phyloP scores from a whole-genome alignment of 768 basidiomycete species.

The Rhizopogon vinicolor region DNA sequence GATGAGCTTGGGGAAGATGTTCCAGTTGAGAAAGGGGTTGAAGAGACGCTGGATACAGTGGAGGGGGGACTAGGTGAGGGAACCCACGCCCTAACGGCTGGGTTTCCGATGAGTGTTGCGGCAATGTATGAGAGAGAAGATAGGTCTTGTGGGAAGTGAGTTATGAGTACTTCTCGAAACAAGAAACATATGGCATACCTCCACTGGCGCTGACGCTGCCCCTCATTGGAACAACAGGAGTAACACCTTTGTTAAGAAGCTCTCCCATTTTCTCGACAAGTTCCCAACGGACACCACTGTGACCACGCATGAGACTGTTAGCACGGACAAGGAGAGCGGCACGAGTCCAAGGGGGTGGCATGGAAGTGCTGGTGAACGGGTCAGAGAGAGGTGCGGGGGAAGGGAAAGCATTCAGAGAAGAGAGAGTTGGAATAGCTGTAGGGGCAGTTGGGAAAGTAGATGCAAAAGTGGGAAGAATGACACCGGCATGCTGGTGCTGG shows the following conservation, averaged over 20 bases:
- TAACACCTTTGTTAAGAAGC: conserved; percentile 67
- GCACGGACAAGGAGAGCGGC: conserved; percentile 84
- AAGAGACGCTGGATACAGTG: not conserved
- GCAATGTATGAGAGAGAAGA: conserved; percentile 82
- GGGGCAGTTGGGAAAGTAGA: conserved; percentile 6
- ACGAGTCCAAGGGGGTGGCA: conserved; percentile 88
- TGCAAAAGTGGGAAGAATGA: conserved; percentile 52
- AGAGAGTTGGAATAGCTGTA: not conserved
- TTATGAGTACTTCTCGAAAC: not conserved
- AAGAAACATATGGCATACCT: conserved; percentile 36
- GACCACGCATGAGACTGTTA: conserved; percentile 86
- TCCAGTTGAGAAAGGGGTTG: not conserved
- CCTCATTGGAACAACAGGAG: conserved; percentile 76
- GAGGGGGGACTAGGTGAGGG: conserved; percentile 26
- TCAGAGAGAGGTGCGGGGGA: conserved; percentile 60
- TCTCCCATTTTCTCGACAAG: conserved; percentile 76
- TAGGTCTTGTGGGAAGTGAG: conserved; percentile 44
- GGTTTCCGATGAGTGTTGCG: conserved; percentile 74
- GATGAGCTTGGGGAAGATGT: not conserved
- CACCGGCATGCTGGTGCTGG: conserved; percentile 77
- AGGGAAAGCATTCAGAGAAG: not conserved
- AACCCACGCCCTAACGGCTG: conserved; percentile 66
- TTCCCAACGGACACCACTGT: conserved; percentile 81
- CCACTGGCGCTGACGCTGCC: conserved; percentile 84
- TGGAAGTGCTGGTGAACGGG: conserved; percentile 59